A percentile compares a stretch with the other conserved stretches of the same genome.
These are phyloP conservation scores for Croton laevigatus DNA, from an alignment of 441 rosid species.

Conservation along the genomic window DNA sequence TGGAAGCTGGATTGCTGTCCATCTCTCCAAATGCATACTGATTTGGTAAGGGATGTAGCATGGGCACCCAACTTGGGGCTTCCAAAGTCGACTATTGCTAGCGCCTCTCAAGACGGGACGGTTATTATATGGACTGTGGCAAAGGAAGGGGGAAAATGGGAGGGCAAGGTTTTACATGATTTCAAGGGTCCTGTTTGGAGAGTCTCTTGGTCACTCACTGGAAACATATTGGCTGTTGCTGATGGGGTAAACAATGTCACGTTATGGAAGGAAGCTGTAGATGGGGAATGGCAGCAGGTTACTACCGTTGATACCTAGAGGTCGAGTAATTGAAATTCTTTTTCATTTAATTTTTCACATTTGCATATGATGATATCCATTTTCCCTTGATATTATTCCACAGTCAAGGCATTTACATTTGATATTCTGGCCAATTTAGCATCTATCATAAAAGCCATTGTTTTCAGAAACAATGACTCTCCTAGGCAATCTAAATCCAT, in stretches of 20 bases:
- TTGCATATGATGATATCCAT: background rate
- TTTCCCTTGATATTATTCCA: conserved; percentile 7
- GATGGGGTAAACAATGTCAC: conserved; percentile 70
- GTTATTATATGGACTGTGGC: conserved; percentile 77
- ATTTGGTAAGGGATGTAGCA: conserved; percentile 14
- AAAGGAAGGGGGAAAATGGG: conserved; percentile 80
- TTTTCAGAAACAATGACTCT: conserved; percentile 2
- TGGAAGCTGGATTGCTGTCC: conserved; percentile 11
- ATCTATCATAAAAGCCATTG: background rate
- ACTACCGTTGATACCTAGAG: conserved; percentile 43
- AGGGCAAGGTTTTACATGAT: conserved; percentile 69
- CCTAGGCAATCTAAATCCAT: background rate
- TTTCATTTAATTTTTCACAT: background rate
- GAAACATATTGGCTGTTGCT: conserved; percentile 74
- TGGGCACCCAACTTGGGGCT: conserved; percentile 28
- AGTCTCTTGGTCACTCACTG: conserved; percentile 86
- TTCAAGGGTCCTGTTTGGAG: conserved; percentile 79
- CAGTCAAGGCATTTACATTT: background rate
- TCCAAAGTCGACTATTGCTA: conserved; percentile 79
- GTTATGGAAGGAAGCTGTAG: conserved; percentile 79
- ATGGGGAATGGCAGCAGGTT: conserved; percentile 86
- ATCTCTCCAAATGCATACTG: conserved; percentile 16
- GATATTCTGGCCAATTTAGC: conserved; percentile 2
- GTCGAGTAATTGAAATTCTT: conserved; percentile 1
- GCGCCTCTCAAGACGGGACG: conserved; percentile 76